Conservation (phyloP, 1,284 basidiomycete species). For the Trichosporon coremiiforme region DNA sequence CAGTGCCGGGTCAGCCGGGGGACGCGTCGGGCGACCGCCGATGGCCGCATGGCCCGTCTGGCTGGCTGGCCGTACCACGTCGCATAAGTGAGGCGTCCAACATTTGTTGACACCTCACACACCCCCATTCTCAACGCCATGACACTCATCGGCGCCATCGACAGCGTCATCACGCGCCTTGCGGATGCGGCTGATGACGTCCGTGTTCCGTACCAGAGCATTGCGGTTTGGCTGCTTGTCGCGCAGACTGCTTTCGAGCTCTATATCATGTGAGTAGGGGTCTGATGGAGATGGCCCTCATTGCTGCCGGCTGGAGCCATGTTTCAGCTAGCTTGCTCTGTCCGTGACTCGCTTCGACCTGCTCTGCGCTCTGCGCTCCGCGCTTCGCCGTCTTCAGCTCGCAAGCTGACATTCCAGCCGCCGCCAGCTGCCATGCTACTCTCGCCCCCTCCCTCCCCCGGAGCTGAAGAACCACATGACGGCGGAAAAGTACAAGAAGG, state of each 20-base stretch:
- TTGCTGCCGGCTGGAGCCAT: too few species aligned
- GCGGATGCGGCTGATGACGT: conserved; percentile 44
- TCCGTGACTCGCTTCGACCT: too few species aligned
- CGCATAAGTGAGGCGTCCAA: too few species aligned
- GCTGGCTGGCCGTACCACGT: too few species aligned
- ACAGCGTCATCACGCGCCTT: conserved; percentile 36
- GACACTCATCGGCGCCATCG: conserved; percentile 37
- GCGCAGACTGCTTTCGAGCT: conserved; percentile 47
- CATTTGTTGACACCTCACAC: background rate
- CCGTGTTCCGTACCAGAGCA: conserved; percentile 40
- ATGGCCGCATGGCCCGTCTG: too few species aligned
- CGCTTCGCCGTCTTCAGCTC: background rate
- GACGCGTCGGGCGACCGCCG: background rate
- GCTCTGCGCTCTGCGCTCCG: too few species aligned
- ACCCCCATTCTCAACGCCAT: conserved; percentile 11
- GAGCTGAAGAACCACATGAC: conserved; percentile 74
- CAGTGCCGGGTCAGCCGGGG: background rate
- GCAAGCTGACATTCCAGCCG: conserved; percentile 29
- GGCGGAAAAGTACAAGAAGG: conserved; percentile 76
- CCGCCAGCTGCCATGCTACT: conserved; percentile 83
- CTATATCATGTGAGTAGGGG: conserved; percentile 41
- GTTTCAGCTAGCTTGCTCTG: too few species aligned
- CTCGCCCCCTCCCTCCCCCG: conserved; percentile 72
- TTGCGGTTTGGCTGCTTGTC: conserved; percentile 39
- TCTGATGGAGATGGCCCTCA: too few species aligned